Percentiles rank a stretch among this genome's conserved stretches.
phyloP scores from a whole-genome alignment of 352 stramenopile species.

The Chrysophaeum taylorii region DNA sequence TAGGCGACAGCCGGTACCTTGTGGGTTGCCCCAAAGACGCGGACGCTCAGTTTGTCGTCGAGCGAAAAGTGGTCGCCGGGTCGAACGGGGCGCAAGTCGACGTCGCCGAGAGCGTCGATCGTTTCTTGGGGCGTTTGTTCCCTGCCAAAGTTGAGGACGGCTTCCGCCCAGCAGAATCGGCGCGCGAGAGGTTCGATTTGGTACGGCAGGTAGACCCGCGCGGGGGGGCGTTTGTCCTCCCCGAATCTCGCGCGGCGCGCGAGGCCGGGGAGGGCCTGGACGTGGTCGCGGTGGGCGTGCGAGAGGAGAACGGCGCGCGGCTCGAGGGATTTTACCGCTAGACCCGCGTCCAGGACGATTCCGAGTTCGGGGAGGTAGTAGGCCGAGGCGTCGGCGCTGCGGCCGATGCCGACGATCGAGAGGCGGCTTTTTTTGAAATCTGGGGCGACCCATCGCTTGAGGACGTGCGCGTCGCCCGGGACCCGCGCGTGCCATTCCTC shows the following conservation, averaged over 20 bases:
- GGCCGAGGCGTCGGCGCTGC: constrained; percentile 34
- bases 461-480: constrained; percentile 39
- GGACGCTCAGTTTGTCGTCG: constrained; percentile 29
- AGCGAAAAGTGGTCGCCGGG: constrained; percentile 35
- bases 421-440: constrained; percentile 26
- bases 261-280: constrained; percentile 34
- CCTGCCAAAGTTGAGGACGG: constrained; percentile 40
- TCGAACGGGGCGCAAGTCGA: constrained; percentile 27
- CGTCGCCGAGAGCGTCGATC: constrained; percentile 29
- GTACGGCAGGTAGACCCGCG: constrained; percentile 14
- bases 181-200: constrained; percentile 30
- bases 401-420: constrained; percentile 35
- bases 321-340: constrained; percentile 34
- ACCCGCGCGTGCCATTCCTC: constrained; percentile 34
- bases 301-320: constrained; percentile 38
- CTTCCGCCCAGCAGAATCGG: constrained; percentile 35
- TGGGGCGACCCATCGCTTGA: constrained; percentile 24
- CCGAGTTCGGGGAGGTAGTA: constrained; percentile 41
- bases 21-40: constrained; percentile 37
- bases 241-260: constrained; percentile 22
- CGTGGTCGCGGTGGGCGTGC: constrained; percentile 42
- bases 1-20: constrained; percentile 40
- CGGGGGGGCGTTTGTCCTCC: background rate
- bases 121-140: constrained; percentile 37
- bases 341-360: constrained; percentile 38